Evolutionary conservation across 2,329 filamentous ascomycete species (phyloP).

Genomic region (Colletotrichum sp.): DNA sequence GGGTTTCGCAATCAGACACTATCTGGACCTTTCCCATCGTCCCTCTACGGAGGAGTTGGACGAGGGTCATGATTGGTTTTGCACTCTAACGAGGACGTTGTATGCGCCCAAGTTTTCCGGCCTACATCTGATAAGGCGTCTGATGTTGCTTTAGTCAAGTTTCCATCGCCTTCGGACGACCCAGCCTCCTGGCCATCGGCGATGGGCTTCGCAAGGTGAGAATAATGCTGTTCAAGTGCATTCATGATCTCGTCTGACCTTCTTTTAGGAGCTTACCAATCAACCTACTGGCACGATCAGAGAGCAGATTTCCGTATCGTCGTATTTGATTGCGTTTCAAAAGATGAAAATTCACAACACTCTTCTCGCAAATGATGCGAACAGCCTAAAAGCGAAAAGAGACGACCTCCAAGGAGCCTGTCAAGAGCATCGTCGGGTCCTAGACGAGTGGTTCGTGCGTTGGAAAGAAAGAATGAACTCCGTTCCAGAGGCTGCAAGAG

Average conservation of each 20-base stretch:
- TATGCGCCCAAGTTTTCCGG: background rate
- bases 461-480: background rate
- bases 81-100: background rate
- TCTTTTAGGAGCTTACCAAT: background rate
- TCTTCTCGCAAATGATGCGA: background rate
- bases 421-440: background rate
- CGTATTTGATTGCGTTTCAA: background rate
- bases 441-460: background rate
- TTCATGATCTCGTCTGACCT: background rate
- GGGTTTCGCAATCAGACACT: background rate
- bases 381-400: background rate
- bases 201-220: background rate
- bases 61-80: background rate
- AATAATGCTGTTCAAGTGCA: background rate
- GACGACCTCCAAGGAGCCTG: background rate
- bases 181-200: background rate
- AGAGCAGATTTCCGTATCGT: background rate
- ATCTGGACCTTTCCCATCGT: background rate
- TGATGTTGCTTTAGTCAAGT: background rate
- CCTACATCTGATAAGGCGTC: background rate
- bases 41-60: background rate
- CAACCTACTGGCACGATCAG: background rate
- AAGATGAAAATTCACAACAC: background rate
- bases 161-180: background rate
- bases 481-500: background rate